These are phyloP conservation scores for Lachnellula hyalina DNA, from an alignment of 2,329 filamentous ascomycete genomes.

Conservation along the genomic window DNA sequence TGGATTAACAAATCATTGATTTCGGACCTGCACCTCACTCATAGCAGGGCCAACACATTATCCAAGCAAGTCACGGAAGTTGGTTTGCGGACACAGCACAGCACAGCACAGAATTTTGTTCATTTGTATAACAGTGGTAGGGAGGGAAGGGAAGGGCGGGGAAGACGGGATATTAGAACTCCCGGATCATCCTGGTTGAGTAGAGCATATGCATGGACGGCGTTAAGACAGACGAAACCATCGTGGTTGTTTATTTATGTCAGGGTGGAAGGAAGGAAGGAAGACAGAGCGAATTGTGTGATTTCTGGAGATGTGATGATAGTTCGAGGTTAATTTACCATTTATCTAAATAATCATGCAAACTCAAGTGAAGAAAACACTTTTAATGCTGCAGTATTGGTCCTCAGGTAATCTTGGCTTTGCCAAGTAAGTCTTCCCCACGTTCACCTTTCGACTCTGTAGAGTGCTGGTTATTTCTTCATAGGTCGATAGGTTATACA, in stretches of 20 bases:
- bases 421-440: too few relatives aligned
- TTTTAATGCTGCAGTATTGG: too few relatives aligned
- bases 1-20: conserved; percentile 14
- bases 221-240: neutral
- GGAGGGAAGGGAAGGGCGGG: neutral
- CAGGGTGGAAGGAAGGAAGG: neutral
- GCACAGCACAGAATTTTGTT: conserved; percentile 1
- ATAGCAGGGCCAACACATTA: neutral
- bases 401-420: too few relatives aligned
- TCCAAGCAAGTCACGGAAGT: neutral
- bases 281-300: neutral
- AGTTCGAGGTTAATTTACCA: neutral
- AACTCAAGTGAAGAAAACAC: too few relatives aligned
- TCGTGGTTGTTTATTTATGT: too few relatives aligned
- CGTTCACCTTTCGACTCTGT: too few relatives aligned
- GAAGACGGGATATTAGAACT: neutral
- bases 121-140: conserved; percentile 14
- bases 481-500: too few relatives aligned
- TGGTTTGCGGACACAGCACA: neutral
- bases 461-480: too few relatives aligned
- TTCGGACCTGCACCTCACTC: neutral
- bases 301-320: neutral
- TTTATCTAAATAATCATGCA: neutral
- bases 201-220: conserved; percentile 9
- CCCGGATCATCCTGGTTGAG: neutral